These are phyloP conservation scores for Trametes elegans DNA, from an alignment of 768 basidiomycete species.

Conservation along the genomic window DNA sequence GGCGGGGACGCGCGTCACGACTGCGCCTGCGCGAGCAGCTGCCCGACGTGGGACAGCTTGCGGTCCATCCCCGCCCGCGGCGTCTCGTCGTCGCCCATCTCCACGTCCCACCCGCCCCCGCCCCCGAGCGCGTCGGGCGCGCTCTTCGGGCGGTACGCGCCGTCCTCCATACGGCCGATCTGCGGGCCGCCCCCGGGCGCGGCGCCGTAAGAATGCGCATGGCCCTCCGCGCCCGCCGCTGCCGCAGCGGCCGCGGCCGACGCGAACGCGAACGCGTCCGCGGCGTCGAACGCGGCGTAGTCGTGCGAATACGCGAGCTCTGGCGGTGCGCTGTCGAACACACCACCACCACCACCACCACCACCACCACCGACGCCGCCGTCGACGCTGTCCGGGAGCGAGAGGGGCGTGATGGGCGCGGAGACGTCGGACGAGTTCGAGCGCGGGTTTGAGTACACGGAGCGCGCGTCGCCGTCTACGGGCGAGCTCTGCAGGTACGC, in stretches of 20 bases:
- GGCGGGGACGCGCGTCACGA: background rate
- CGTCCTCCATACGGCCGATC: conserved; percentile 8
- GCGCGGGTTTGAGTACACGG: conserved; percentile 14
- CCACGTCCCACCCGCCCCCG: conserved; percentile 4
- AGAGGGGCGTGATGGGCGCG: conserved; percentile 22
- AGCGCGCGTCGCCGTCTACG: conserved; percentile 8
- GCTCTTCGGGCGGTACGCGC: conserved; percentile 4
- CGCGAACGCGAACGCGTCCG: background rate
- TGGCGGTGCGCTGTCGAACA: background rate
- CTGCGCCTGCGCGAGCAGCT: background rate
- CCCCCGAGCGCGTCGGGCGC: background rate
- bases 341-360: too few species aligned
- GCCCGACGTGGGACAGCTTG: conserved; percentile 3
- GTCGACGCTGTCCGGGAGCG: background rate
- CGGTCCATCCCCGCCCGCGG: conserved; percentile 6
- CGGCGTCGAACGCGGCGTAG: background rate
- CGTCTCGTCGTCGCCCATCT: conserved; percentile 10
- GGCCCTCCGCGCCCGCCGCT: background rate
- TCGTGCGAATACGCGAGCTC: conserved; percentile 1
- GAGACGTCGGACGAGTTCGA: conserved; percentile 18
- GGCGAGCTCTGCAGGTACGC: conserved; percentile 4
- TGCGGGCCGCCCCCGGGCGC: too few species aligned
- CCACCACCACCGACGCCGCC: too few species aligned
- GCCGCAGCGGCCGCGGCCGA: background rate
- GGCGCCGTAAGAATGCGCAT: background rate